These are phyloP conservation scores for Anthostomella pinea DNA, from an alignment of 2,329 filamentous ascomycete genomes.

Conservation along the genomic window DNA sequence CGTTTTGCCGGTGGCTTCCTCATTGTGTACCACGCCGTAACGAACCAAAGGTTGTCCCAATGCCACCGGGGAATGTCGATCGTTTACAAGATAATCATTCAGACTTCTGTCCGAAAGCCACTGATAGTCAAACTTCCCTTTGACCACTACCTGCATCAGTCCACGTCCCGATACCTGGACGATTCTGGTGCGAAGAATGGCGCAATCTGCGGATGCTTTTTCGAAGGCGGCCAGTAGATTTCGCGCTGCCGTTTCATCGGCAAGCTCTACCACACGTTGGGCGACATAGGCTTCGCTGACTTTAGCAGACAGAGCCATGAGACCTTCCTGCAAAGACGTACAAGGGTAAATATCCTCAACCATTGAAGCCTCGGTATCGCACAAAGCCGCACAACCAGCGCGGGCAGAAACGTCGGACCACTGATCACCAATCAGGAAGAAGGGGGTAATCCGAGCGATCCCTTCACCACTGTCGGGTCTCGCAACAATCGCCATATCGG, in stretches of 20 bases:
- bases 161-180: constrained; percentile 43
- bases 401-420: constrained; percentile 36
- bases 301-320: constrained; percentile 52
- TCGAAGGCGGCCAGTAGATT: constrained; percentile 44
- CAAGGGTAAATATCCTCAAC: constrained; percentile 54
- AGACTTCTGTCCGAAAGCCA: constrained; percentile 35
- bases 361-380: constrained; percentile 32
- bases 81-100: constrained; percentile 39
- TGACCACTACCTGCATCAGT: constrained; percentile 46
- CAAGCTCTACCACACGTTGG: constrained; percentile 44
- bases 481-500: constrained; percentile 41
- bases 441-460: constrained; percentile 31
- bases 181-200: constrained; percentile 49
- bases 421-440: constrained; percentile 37
- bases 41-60: constrained; percentile 45
- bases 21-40: constrained; percentile 40
- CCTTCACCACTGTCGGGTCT: constrained; percentile 24
- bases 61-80: constrained; percentile 40
- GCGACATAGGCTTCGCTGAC: constrained; percentile 51
- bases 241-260: constrained; percentile 33
- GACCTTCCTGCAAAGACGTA: constrained; percentile 52
- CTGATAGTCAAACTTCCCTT: constrained; percentile 33
- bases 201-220: constrained; percentile 33
- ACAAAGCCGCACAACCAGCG: constrained; percentile 39
- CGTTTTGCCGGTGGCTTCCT: constrained; percentile 27